Conservation (phyloP, 768 basidiomycete genomes). For the Mycena epipterygia region DNA sequence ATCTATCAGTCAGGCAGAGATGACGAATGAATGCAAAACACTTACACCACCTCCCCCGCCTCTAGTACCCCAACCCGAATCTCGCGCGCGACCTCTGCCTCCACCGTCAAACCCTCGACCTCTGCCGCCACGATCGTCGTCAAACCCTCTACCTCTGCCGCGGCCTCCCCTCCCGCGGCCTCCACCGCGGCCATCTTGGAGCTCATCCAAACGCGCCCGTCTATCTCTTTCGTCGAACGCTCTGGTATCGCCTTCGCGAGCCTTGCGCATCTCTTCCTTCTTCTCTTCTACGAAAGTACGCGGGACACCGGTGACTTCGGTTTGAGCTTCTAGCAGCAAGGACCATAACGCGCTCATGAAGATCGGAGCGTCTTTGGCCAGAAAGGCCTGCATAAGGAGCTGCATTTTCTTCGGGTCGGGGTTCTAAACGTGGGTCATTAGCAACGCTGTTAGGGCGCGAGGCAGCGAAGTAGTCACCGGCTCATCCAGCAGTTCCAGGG, state of each 20-base stretch:
- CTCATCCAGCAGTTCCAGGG: constrained; percentile 94
- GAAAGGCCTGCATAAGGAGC: constrained; percentile 93
- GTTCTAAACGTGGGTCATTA: not conserved
- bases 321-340: constrained; percentile 93
- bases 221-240: constrained; percentile 81
- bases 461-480: constrained; percentile 67
- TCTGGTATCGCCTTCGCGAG: constrained; percentile 71
- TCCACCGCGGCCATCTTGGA: constrained; percentile 70
- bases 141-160: constrained; percentile 70
- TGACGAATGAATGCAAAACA: constrained; percentile 37
- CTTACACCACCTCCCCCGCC: not conserved
- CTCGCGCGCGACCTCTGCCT: constrained; percentile 41
- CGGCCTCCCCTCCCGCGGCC: constrained; percentile 55
- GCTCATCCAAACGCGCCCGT: constrained; percentile 75
- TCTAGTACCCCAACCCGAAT: no score
- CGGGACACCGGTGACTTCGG: constrained; percentile 90
- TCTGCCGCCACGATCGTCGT: constrained; percentile 77
- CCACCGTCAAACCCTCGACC: constrained; percentile 64
- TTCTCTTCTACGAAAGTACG: constrained; percentile 92
- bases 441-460: not conserved
- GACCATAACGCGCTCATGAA: constrained; percentile 95
- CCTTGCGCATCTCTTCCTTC: constrained; percentile 89
- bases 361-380: constrained; percentile 84
- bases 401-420: constrained; percentile 98
- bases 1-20: not conserved